A percentile compares a stretch with the other conserved stretches of the same genome.
Evolutionary conservation across 495 filamentous ascomycete species (phyloP).

Genomic region (Aspergillus cristatus): DNA sequence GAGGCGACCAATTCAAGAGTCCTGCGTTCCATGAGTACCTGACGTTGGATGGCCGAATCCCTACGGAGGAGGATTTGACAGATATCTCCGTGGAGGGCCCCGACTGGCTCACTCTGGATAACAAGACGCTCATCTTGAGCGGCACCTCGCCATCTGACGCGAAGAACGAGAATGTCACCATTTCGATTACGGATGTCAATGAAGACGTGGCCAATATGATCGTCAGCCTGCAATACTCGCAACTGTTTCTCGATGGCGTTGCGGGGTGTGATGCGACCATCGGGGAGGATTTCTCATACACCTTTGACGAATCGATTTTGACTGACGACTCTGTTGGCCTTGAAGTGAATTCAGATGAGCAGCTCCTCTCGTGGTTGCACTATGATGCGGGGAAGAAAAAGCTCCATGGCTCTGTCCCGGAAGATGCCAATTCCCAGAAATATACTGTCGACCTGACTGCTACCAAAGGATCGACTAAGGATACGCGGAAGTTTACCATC

Average conservation of each 20-base stretch:
- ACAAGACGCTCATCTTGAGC: slow-evolving; percentile 48
- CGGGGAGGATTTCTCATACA: slow-evolving; percentile 56
- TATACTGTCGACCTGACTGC: slow-evolving; percentile 44
- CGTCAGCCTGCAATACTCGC: slow-evolving; percentile 47
- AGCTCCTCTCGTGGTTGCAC: slow-evolving; percentile 53
- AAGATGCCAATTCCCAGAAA: slow-evolving; percentile 26
- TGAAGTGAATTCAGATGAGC: slow-evolving; percentile 38
- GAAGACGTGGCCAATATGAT: slow-evolving; percentile 55
- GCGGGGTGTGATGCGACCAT: slow-evolving; percentile 44
- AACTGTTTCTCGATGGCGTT: slow-evolving; percentile 35
- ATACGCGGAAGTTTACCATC: slow-evolving; percentile 43
- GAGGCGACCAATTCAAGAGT: slow-evolving; percentile 46
- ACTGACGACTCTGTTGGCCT: slow-evolving; percentile 44
- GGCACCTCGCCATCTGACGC: slow-evolving; percentile 53
- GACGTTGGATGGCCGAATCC: slow-evolving; percentile 51
- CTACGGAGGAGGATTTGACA: slow-evolving; percentile 35
- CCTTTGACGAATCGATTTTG: slow-evolving; percentile 48
- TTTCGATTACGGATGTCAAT: slow-evolving; percentile 55
- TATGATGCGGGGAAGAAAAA: slow-evolving; percentile 49
- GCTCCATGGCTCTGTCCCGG: slow-evolving; percentile 57
- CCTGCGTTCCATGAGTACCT: slow-evolving; percentile 44
- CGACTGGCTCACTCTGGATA: slow-evolving; percentile 61
- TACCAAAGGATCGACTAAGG: slow-evolving; percentile 33
- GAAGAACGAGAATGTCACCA: slow-evolving; percentile 52
- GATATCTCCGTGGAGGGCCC: slow-evolving; percentile 47